Conservation (phyloP, 2,329 filamentous ascomycete species). For the Orbilia ellipsospora region DNA sequence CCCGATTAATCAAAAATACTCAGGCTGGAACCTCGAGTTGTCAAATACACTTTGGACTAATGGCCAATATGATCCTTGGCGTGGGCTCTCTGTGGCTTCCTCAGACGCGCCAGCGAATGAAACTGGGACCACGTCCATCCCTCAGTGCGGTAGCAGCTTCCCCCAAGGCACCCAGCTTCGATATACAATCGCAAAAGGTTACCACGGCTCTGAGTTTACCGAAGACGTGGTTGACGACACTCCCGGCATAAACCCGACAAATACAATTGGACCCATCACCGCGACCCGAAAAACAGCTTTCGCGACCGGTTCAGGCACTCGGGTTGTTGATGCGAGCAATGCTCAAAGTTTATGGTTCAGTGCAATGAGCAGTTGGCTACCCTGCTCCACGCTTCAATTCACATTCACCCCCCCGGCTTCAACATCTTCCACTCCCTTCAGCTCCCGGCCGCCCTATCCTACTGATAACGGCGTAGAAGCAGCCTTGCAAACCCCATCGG, state of each 20-base stretch:
- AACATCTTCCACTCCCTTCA: slow-evolving; percentile 23
- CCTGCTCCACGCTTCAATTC: slow-evolving; percentile 33
- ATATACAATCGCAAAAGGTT: slow-evolving; percentile 55
- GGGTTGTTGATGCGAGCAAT: slow-evolving; percentile 33
- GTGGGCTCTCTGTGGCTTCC: slow-evolving; percentile 61
- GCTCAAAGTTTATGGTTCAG: slow-evolving; percentile 48
- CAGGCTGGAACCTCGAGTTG: slow-evolving; percentile 63
- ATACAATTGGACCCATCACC: slow-evolving; percentile 23
- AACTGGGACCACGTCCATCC: slow-evolving; percentile 54
- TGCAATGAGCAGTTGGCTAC: slow-evolving; percentile 50
- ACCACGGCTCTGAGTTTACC: slow-evolving; percentile 56
- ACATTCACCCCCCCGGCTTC: slow-evolving; percentile 14
- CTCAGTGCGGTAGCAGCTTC: slow-evolving; percentile 47
- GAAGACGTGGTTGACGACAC: slow-evolving; percentile 30
- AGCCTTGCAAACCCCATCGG: too few species aligned
- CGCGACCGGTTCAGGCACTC: slow-evolving; percentile 20
- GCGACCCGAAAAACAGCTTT: slow-evolving; percentile 13
- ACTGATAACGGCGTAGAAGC: slow-evolving; percentile 8
- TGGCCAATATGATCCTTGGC: slow-evolving; percentile 64
- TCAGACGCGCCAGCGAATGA: slow-evolving; percentile 60
- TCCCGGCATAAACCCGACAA: slow-evolving; percentile 22
- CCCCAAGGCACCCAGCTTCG: slow-evolving; percentile 45
- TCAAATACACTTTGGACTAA: slow-evolving; percentile 63
- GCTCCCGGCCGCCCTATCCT: slow-evolving; percentile 23
- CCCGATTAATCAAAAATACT: slow-evolving; percentile 62